Percentiles rank a stretch among this genome's conserved stretches.
Evolutionary conservation across 441 rosid genomes (phyloP).

Genomic region (Brassica balearica): DNA sequence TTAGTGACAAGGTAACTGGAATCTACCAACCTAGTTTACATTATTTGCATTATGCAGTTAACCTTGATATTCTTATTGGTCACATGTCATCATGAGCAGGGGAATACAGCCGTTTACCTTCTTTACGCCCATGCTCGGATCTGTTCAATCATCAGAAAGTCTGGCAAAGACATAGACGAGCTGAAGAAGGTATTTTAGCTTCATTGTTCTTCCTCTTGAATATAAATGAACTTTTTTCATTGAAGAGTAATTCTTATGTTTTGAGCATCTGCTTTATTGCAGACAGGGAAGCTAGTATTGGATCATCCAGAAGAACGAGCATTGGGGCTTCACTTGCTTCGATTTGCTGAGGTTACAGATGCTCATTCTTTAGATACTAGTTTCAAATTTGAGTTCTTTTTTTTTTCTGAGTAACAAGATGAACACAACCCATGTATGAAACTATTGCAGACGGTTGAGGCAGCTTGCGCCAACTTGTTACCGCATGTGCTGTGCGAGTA

Average conservation of each 20-base stretch:
- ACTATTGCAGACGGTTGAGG: conserved; percentile 71
- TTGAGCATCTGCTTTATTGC: conserved; percentile 18
- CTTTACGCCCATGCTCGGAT: conserved; percentile 96
- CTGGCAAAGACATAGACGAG: conserved; percentile 78
- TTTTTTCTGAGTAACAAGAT: background rate
- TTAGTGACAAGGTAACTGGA: conserved; percentile 77
- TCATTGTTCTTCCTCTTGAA: conserved; percentile 8
- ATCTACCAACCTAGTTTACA: conserved; percentile 7
- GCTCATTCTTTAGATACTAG: background rate
- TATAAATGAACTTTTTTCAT: conserved; percentile 7
- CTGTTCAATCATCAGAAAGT: conserved; percentile 91
- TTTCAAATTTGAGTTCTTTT: background rate
- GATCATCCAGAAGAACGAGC: conserved; percentile 69
- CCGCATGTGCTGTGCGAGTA: conserved; percentile 78
- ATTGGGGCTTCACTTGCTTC: conserved; percentile 78
- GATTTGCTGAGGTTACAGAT: conserved; percentile 68
- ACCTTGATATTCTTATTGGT: conserved; percentile 17
- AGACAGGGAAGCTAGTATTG: conserved; percentile 63
- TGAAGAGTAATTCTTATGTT: conserved; percentile 25
- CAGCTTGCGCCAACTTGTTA: conserved; percentile 68
- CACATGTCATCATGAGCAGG: conserved; percentile 54
- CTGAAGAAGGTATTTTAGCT: conserved; percentile 68
- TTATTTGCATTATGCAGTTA: conserved; percentile 32
- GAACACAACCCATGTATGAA: background rate
- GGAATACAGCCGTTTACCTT: conserved; percentile 89